These are phyloP conservation scores for Oenanthe sinensis DNA, from an alignment of 129 eudicot genomes.

Conservation along the genomic window DNA sequence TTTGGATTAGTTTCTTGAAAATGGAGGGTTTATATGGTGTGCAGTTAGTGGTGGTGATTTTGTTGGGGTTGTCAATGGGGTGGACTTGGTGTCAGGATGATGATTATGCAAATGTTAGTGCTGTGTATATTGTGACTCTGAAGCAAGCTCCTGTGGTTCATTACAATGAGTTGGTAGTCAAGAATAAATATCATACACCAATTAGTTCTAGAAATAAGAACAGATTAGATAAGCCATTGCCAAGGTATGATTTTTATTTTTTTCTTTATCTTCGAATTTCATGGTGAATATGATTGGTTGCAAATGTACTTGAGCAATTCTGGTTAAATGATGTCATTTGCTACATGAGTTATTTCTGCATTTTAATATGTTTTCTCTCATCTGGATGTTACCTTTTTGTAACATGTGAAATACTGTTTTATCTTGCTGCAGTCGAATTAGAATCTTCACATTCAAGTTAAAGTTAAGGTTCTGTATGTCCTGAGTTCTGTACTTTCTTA, in stretches of 20 bases:
- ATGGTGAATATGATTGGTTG: background rate
- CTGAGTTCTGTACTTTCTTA: background rate
- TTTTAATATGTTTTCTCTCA: background rate
- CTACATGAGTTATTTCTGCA: background rate
- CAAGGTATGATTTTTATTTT: conserved; percentile 30
- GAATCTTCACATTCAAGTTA: background rate
- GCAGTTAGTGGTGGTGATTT: conserved; percentile 21
- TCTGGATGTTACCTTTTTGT: background rate
- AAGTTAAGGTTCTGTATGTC: background rate
- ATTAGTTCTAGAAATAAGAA: conserved; percentile 12
- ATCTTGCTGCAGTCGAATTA: background rate
- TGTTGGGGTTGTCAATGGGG: conserved; percentile 32
- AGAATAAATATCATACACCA: background rate
- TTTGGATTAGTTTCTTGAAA: conserved; percentile 6
- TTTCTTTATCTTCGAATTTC: background rate
- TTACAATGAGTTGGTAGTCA: conserved; percentile 18
- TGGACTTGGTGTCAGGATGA: conserved; percentile 26
- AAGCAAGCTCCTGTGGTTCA: conserved; percentile 60
- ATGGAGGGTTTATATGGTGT: conserved; percentile 36
- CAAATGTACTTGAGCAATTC: background rate
- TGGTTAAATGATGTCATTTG: background rate
- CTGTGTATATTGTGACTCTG: conserved; percentile 73
- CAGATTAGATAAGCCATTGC: conserved; percentile 62
- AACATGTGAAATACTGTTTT: background rate
- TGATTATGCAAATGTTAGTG: conserved; percentile 19